Evolutionary conservation across 495 filamentous ascomycete genomes (phyloP).

Genomic region (Baudoinia panamericana): DNA sequence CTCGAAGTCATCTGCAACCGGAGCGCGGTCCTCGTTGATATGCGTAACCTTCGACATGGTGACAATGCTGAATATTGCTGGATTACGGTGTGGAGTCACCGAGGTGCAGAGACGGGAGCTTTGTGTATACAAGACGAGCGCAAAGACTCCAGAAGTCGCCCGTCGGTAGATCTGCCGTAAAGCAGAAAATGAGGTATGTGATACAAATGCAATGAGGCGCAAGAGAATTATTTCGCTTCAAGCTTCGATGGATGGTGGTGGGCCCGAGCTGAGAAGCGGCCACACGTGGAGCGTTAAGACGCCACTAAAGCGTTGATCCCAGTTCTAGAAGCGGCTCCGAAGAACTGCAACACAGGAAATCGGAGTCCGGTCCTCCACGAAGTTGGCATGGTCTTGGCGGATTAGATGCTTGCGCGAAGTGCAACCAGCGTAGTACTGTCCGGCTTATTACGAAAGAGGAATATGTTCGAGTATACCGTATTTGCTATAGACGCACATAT

Average conservation of each 20-base stretch:
- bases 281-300: too few relatives aligned
- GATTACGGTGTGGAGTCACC: too few relatives aligned
- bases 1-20: constrained; percentile 20
- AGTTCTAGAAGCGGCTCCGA: too few relatives aligned
- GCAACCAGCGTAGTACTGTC: too few relatives aligned
- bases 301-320: too few relatives aligned
- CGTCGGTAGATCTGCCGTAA: constrained; percentile 3
- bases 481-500: too few relatives aligned
- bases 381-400: too few relatives aligned
- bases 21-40: constrained; percentile 5
- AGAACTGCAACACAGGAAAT: neutral
- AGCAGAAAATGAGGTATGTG: neutral
- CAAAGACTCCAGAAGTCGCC: constrained; percentile 35
- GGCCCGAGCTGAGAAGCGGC: too few relatives aligned
- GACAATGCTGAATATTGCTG: neutral
- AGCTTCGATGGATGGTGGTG: too few relatives aligned
- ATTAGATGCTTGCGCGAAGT: too few relatives aligned
- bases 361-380: neutral
- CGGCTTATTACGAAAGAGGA: too few relatives aligned
- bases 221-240: neutral
- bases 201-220: neutral
- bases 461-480: too few relatives aligned
- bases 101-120: constrained; percentile 20
- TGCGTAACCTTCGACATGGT: constrained; percentile 10
- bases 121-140: constrained; percentile 25